Evolutionary conservation across 2,329 filamentous ascomycete species (phyloP).

Genomic region (Colletotrichum somersetense): DNA sequence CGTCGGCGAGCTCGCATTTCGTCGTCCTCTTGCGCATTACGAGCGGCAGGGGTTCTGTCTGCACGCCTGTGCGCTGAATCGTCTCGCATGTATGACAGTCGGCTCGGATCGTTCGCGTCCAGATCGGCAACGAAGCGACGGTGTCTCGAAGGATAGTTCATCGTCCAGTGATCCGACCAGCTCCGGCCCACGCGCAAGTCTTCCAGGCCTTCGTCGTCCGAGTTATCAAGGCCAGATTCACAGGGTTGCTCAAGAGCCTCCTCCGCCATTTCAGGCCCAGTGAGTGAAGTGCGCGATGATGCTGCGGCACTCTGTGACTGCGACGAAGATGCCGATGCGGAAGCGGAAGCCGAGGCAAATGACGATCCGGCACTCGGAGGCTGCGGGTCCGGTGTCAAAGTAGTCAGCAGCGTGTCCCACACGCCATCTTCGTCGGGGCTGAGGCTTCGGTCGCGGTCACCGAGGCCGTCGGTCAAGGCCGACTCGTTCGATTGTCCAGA

Average conservation of each 20-base stretch:
- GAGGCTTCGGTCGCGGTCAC: conserved; percentile 86
- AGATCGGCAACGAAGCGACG: conserved; percentile 38
- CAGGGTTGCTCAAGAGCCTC: conserved; percentile 58
- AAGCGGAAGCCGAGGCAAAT: conserved; percentile 76
- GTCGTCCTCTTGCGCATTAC: conserved; percentile 11
- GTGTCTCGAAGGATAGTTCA: conserved; percentile 41
- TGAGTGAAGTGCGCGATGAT: conserved; percentile 63
- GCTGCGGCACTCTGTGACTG: conserved; percentile 57
- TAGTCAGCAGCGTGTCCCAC: conserved; percentile 87
- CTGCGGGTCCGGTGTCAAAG: conserved; percentile 84
- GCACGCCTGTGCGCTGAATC: conserved; percentile 12
- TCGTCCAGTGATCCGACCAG: conserved; percentile 37
- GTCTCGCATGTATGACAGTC: conserved; percentile 35
- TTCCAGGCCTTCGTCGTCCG: conserved; percentile 63
- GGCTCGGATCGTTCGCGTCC: conserved; percentile 34
- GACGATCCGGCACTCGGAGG: conserved; percentile 85
- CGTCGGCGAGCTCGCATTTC: conserved; percentile 36
- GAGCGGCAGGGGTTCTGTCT: neutral
- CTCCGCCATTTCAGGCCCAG: conserved; percentile 54
- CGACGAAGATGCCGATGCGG: conserved; percentile 57
- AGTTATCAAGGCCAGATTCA: conserved; percentile 67
- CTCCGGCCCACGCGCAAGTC: conserved; percentile 14
- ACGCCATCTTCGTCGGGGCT: conserved; percentile 75
- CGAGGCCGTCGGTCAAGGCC: conserved; percentile 75
- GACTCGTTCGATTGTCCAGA: conserved; percentile 23